Evolutionary conservation across 2,329 filamentous ascomycete species (phyloP).

Genomic region (Paecilomyces fulvus): DNA sequence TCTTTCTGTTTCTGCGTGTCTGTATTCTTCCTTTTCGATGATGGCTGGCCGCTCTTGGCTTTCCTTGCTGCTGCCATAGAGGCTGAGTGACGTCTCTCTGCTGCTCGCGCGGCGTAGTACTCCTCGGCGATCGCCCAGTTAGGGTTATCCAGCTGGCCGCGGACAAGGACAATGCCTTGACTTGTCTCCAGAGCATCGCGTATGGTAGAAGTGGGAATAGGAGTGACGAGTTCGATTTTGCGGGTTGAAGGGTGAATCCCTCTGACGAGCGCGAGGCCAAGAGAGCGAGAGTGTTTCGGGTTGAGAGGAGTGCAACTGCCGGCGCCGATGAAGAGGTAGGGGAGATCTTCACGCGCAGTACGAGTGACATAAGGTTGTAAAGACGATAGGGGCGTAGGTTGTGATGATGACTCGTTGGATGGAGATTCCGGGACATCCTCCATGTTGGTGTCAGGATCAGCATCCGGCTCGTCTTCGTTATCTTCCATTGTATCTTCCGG

Average conservation of each 20-base stretch:
- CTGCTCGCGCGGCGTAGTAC: constrained; percentile 30
- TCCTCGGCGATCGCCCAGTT: constrained; percentile 39
- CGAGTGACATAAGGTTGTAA: constrained; percentile 25
- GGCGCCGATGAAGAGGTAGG: constrained; percentile 40
- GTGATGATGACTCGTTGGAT: constrained; percentile 1
- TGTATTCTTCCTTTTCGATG: background rate
- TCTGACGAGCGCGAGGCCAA: constrained; percentile 44
- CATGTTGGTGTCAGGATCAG: constrained; percentile 13
- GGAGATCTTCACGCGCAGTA: constrained; percentile 38
- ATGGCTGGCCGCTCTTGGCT: constrained; percentile 1
- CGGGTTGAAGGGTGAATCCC: constrained; percentile 30
- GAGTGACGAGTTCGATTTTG: constrained; percentile 42
- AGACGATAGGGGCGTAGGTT: background rate
- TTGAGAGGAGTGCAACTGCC: constrained; percentile 37
- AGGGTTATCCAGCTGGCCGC: constrained; percentile 38
- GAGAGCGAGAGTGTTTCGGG: constrained; percentile 38
- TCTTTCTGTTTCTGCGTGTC: constrained; percentile 11
- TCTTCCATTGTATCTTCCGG: constrained; percentile 1
- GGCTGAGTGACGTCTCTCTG: constrained; percentile 23
- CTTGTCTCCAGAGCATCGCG: constrained; percentile 24
- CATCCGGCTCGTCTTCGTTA: constrained; percentile 5
- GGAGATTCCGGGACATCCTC: constrained; percentile 7
- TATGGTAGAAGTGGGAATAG: constrained; percentile 28
- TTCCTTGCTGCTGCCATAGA: constrained; percentile 15
- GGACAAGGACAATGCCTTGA: constrained; percentile 39